Conservation (phyloP, 176 grass and related monocot species). For the Poa pratensis region DNA sequence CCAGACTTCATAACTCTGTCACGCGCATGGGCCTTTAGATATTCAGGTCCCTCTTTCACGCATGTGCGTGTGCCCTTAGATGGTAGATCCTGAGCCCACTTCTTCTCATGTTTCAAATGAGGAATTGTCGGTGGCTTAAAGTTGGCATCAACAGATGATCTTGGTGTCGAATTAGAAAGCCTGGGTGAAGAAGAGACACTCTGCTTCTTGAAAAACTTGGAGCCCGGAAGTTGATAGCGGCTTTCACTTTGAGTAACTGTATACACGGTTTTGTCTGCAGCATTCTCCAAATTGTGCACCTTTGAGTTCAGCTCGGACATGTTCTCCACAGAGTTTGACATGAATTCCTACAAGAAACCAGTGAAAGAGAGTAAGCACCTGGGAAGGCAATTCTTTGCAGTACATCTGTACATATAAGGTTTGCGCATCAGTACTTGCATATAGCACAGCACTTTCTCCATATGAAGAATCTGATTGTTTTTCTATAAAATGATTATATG, state of each 20-base stretch:
- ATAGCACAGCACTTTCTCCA: not conserved
- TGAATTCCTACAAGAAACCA: conserved; percentile 67
- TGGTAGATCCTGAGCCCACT: conserved; percentile 55
- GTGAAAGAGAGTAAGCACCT: not conserved
- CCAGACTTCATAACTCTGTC: conserved; percentile 43
- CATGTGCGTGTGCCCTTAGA: conserved; percentile 48
- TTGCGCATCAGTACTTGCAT: conserved; percentile 21
- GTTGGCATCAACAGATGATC: conserved; percentile 61
- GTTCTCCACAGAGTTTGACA: conserved; percentile 74
- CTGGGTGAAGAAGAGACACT: conserved; percentile 72
- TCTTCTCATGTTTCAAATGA: conserved; percentile 66
- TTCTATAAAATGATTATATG: conserved; percentile 10
- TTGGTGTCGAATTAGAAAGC: conserved; percentile 65
- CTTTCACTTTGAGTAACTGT: conserved; percentile 75
- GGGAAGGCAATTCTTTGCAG: conserved; percentile 16
- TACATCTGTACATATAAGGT: not conserved
- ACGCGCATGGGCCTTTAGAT: conserved; percentile 39
- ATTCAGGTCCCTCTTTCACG: conserved; percentile 49
- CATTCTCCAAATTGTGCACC: conserved; percentile 85
- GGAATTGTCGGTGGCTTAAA: conserved; percentile 57
- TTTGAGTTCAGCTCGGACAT: conserved; percentile 73
- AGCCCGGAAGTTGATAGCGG: conserved; percentile 58
- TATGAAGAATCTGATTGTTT: conserved; percentile 23
- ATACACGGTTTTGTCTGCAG: conserved; percentile 64
- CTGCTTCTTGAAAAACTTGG: conserved; percentile 71